Percentiles rank a stretch among this genome's conserved stretches.
These are phyloP conservation scores for Ophiostoma piceae DNA, from an alignment of 2,329 filamentous ascomycete genomes.

Conservation along the genomic window DNA sequence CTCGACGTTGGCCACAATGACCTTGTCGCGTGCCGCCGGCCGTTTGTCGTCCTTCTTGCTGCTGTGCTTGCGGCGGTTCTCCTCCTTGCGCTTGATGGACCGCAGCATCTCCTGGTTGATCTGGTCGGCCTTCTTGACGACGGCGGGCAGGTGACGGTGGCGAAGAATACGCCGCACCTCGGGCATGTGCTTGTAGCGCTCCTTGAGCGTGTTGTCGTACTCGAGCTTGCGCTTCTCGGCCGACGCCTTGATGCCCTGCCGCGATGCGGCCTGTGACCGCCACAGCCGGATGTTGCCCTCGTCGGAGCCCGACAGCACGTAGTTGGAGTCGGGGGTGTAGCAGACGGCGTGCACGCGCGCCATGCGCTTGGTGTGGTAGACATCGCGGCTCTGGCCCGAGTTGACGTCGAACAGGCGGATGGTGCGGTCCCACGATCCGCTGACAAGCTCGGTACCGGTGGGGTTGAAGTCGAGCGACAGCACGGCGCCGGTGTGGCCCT, in stretches of 20 bases:
- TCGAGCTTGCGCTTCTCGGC: constrained; percentile 82
- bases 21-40: constrained; percentile 71
- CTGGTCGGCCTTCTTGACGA: constrained; percentile 90
- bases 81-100: constrained; percentile 81
- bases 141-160: constrained; percentile 85
- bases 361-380: constrained; percentile 98
- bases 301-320: constrained; percentile 84
- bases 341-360: constrained; percentile 64
- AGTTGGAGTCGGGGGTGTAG: constrained; percentile 75
- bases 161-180: constrained; percentile 86
- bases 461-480: constrained; percentile 97
- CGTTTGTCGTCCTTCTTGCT: constrained; percentile 67
- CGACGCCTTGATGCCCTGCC: constrained; percentile 79
- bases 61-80: constrained; percentile 89
- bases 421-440: constrained; percentile 82
- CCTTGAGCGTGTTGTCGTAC: constrained; percentile 79
- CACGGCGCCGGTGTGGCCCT: constrained; percentile 55
- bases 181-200: constrained; percentile 90
- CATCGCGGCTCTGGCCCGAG: constrained; percentile 78
- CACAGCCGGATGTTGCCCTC: constrained; percentile 85
- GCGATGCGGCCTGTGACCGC: constrained; percentile 77
- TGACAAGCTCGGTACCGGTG: constrained; percentile 88
- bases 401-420: constrained; percentile 78
- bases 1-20: constrained; percentile 65
- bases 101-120: constrained; percentile 89